Evolutionary conservation across 2,329 filamentous ascomycete species (phyloP), one percentile per base, ranked within the genome.

Genomic region (Arthrinium puccinioides): DNA sequence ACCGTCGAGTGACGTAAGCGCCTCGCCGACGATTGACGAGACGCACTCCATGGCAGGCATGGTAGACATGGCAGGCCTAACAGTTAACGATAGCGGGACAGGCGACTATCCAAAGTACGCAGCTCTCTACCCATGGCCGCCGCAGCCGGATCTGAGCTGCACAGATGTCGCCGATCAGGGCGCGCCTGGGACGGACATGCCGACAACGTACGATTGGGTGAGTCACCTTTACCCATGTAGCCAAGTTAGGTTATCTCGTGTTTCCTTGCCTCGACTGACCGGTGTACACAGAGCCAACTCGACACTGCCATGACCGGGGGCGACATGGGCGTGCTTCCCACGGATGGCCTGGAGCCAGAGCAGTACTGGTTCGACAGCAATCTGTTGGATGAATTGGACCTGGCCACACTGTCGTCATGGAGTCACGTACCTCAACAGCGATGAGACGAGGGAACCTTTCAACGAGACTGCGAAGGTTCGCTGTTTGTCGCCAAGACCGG

Each of bases 11-110:
- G 42, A 40, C 13, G 37, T n/a, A n/a, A n/a, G n/a, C n/a, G n/a
- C n/a, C n/a, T n/a, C n/a, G n/a, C n/a, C n/a, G n/a, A n/a, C n/a
- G n/a, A n/a, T n/a, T n/a, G n/a, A n/a, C n/a, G n/a, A n/a, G n/a
- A n/a, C n/a, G n/a, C n/a, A n/a, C 11, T 14, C 23, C 23, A 27
- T 44, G 30, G 30, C 44, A 15, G 29, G 38, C 18, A 43, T 45
- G 9, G n/a, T n/a, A n/a, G n/a, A n/a, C n/a, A 43, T 54, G 20
- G 41, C 44, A 13, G 41, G 43, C 20, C 37, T 51, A 28, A 45
- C 37, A n/a, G 33, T 52, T 25, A 41, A 42, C 19, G 26, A 36
- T 26, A 44, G 36, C 11, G 36, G 27, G 7, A 34, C 24, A 23
- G 16, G 4, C 13, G n/a, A n/a, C n/a, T n/a, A n/a, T n/a, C n/a